Conservation (phyloP, 495 filamentous ascomycete genomes). For the Sordaria brevicollis region DNA sequence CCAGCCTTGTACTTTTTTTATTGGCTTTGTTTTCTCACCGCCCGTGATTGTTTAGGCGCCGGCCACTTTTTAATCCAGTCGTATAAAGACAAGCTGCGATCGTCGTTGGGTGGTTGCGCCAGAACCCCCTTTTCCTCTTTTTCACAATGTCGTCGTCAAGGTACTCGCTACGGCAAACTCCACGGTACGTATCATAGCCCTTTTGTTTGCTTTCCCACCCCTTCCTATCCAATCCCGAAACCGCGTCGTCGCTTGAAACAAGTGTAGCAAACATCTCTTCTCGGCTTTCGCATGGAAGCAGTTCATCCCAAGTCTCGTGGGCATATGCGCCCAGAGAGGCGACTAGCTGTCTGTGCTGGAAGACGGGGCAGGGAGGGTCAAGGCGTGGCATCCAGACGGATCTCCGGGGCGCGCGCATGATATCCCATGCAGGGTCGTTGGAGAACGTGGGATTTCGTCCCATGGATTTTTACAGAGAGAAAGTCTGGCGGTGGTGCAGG, state of each 20-base stretch:
- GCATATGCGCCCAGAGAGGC: not conserved
- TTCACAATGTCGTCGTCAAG: slow-evolving; percentile 6
- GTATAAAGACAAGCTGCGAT: not conserved
- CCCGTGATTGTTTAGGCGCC: not conserved
- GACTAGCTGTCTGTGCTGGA: not conserved
- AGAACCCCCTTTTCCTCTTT: not conserved
- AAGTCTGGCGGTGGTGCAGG: not conserved
- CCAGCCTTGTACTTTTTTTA: not conserved
- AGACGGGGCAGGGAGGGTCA: not conserved
- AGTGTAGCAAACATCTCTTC: not conserved
- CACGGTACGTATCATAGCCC: slow-evolving; percentile 25
- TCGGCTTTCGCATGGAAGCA: not conserved
- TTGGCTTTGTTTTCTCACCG: not conserved
- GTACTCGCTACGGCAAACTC: slow-evolving; percentile 42
- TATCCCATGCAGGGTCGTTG: not conserved
- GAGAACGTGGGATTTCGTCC: not conserved
- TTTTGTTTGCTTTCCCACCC: not conserved
- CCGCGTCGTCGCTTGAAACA: not conserved
- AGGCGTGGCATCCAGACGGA: not conserved
- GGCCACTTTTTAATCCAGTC: not conserved
- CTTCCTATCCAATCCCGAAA: not conserved
- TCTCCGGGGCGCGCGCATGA: not conserved
- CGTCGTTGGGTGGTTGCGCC: not conserved
- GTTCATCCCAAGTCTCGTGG: not conserved
- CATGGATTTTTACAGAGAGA: not conserved